Evolutionary conservation across 2,329 filamentous ascomycete species (phyloP), one percentile per base, ranked within the genome.

Genomic region (Aspergillus hiratsukae): DNA sequence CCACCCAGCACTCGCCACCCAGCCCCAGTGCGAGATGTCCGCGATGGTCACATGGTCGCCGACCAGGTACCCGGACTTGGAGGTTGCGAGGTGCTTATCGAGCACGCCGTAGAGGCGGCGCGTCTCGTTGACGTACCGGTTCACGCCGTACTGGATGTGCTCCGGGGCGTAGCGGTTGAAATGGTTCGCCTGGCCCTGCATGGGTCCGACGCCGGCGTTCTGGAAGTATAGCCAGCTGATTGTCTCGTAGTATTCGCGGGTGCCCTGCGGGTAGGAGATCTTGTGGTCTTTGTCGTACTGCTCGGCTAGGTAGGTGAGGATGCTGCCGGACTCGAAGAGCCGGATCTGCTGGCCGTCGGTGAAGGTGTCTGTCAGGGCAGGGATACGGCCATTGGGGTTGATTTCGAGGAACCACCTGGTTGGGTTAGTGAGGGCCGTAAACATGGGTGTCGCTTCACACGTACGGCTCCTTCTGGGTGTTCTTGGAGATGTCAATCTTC

Each of bases 351-450:
- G 78, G 64, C 90, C 89, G 71, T 94, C 87, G 4, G 80, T 79
- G 71, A 89, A 87, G 6, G 81, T 89, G 75, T 96, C 91, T 7
- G 89, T 94, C 51, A 96, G 67, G 56, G 91, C 91, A 3, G 91
- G 92, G 66, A 96, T 96, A 63, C 91, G 88, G 61, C 91, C 91
- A 72, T 96, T 96, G 61, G 91, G 91, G 75, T 96, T 96, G 76
- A 96, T 95, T 52, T 87, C 86, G 28, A 95, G 82, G 76, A 93
- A 97, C 90, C 90, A 95, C 17, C 84, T 73, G 27, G 17, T 37
- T 10, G 19, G 52, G 37, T 25, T 40, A n/a, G 27, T 51, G 23
- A 35, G n/a, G 23, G 28, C 19, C 31, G 6, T 46, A 11, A 43
- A 19, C 17, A 10, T 49, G 10, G 10, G 7, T 6, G n/a, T 43